Percentiles rank a stretch among this genome's conserved stretches.
Conservation (phyloP, 495 filamentous ascomycete species). For the Hypoxylon subgilvum region DNA sequence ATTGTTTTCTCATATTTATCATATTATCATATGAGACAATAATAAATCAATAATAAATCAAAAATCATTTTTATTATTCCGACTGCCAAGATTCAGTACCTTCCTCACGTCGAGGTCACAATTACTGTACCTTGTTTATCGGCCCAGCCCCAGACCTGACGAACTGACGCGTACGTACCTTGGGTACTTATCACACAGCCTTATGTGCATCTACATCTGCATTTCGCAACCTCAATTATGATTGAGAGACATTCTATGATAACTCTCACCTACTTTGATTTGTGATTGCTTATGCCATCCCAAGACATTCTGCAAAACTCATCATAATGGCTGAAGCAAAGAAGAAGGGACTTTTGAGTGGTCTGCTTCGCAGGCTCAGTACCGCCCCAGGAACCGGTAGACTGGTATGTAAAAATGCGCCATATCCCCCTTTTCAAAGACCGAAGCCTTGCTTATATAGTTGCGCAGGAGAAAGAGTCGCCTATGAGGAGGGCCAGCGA, state of each 20-base stretch:
- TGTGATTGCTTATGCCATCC: conserved; percentile 23
- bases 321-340: conserved; percentile 41
- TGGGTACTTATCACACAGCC: too few species aligned
- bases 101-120: too few species aligned
- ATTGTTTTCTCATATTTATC: too few species aligned
- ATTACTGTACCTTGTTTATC: too few species aligned
- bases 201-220: too few species aligned
- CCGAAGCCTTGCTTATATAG: conserved; percentile 15
- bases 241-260: conserved; percentile 25
- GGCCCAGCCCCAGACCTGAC: conserved; percentile 40
- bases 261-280: conserved; percentile 17
- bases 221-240: too few species aligned
- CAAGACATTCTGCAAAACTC: conserved; percentile 12
- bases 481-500: conserved; percentile 39
- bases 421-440: neutral
- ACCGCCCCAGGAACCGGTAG: conserved; percentile 40
- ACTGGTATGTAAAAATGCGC: conserved; percentile 34
- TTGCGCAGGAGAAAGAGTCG: conserved; percentile 39
- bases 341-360: conserved; percentile 48
- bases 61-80: too few species aligned
- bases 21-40: too few species aligned
- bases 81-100: too few species aligned
- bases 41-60: too few species aligned
- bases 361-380: conserved; percentile 46
- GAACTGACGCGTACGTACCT: conserved; percentile 38